Conservation (phyloP, 768 basidiomycete genomes). For the Tulasnella sp. region DNA sequence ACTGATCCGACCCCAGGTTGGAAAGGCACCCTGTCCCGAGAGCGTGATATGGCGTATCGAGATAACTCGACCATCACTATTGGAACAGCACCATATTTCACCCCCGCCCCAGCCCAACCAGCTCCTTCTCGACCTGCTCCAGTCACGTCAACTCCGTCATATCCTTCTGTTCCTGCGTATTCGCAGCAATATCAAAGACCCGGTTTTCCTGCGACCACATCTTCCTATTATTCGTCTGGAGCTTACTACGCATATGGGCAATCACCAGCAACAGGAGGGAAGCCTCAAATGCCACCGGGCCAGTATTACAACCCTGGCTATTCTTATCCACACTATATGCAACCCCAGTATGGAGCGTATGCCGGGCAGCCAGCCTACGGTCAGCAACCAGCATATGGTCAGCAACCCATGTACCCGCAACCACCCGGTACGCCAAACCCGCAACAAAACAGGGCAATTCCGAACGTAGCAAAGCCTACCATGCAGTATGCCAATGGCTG, state of each 20-base stretch:
- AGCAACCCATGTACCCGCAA: background rate
- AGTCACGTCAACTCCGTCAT: background rate
- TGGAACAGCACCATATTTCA: slow-evolving; percentile 13
- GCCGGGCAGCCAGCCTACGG: background rate
- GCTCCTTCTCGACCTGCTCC: slow-evolving; percentile 4
- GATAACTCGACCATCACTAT: slow-evolving; percentile 28
- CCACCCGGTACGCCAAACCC: slow-evolving; percentile 3
- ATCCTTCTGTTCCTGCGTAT: background rate
- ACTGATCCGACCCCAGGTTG: slow-evolving; percentile 23
- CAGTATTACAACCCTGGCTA: slow-evolving; percentile 5
- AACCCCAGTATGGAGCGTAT: background rate
- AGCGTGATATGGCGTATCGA: slow-evolving; percentile 23
- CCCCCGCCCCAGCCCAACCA: slow-evolving; percentile 21
- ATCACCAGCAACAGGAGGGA: slow-evolving; percentile 1
- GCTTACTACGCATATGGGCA: slow-evolving; percentile 3
- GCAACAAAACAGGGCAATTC: slow-evolving; percentile 8
- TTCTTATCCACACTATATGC: background rate
- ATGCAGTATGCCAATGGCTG: background rate
- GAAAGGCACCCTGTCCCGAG: slow-evolving; percentile 26
- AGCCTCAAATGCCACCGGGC: background rate
- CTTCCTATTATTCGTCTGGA: slow-evolving; percentile 4
- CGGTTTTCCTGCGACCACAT: background rate
- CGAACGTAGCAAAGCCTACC: slow-evolving; percentile 18
- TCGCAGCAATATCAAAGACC: slow-evolving; percentile 10
- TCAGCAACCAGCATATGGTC: background rate